Conservation (phyloP, 768 basidiomycete species). For the Lenzites betulinus region DNA sequence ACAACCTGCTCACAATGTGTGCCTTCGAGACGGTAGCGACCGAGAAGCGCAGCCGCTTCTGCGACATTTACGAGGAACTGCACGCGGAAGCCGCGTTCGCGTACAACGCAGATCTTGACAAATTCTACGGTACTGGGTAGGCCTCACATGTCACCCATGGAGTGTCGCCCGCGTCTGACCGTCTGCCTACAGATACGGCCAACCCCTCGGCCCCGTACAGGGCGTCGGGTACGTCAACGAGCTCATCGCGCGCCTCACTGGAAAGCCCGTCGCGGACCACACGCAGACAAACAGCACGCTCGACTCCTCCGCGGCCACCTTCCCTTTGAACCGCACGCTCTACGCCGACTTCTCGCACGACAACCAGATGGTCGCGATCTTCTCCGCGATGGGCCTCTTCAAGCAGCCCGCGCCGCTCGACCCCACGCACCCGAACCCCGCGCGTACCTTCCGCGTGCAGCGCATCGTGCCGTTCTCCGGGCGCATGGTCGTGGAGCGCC, state of each 20-base stretch:
- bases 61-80: slow-evolving; percentile 56
- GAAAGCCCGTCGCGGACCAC: slow-evolving; percentile 57
- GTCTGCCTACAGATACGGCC: slow-evolving; percentile 54
- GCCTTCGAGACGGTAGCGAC: slow-evolving; percentile 70
- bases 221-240: slow-evolving; percentile 90
- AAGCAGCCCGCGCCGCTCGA: slow-evolving; percentile 27
- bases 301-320: slow-evolving; percentile 60
- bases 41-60: slow-evolving; percentile 64
- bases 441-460: slow-evolving; percentile 52
- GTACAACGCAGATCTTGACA: slow-evolving; percentile 71
- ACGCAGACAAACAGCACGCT: slow-evolving; percentile 81
- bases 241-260: slow-evolving; percentile 76
- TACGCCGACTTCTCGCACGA: slow-evolving; percentile 88
- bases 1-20: slow-evolving; percentile 70
- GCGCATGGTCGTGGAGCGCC: slow-evolving; percentile 71
- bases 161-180: slow-evolving; percentile 35
- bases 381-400: slow-evolving; percentile 55
- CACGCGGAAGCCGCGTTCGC: slow-evolving; percentile 67
- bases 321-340: slow-evolving; percentile 65
- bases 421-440: slow-evolving; percentile 24
- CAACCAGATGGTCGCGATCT: slow-evolving; percentile 81
- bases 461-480: slow-evolving; percentile 74
- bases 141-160: slow-evolving; percentile 19
- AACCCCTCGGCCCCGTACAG: slow-evolving; percentile 69
- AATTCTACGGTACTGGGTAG: slow-evolving; percentile 78